Evolutionary conservation across 768 basidiomycete genomes (phyloP), one percentile per base, ranked within the genome.

Genomic region (Tylopilus subfusipes): DNA sequence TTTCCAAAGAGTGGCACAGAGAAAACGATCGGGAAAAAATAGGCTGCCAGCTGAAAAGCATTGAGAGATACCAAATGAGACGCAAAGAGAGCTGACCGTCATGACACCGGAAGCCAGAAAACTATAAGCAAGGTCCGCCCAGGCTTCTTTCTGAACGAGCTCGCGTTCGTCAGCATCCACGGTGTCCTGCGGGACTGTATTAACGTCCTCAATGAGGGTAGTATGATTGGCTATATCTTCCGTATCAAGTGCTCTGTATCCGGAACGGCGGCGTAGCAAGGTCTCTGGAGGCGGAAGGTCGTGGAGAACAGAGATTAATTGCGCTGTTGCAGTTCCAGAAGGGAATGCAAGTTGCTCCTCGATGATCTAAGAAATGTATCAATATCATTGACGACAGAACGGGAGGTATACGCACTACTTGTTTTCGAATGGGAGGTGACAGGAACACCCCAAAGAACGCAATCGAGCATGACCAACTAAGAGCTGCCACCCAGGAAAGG

Each of bases 361-460:
- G 39, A 98, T 84, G 54, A 98, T 93, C 90, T 93, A 58, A 14
- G 11, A 7, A 45, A 19, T 25, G 30, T 14, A 19, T 58, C 53
- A 52, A 42, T 55, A 59, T 46, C 36, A 21, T 52, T n/a, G 27
- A 18, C 21, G 9, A 46, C 33, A 48, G 38, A 44, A 31, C 11
- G 42, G 19, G 51, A 24, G 22, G 27, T 36, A 42, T 29, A 76
- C 86, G 29, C 59, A 93, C 92, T 64, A 96, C 93, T 83, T 97
- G 94, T 66, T 91, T 90, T 44, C 96, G 84, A 27, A 98, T 81
- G 8, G 95, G 96, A 16, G 94, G 93, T 2, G 96, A 96, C 39
- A 98, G 78, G 70, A 98, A 96, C n/a, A 98, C 95, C 82, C 95
- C 96, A 72, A 98, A 98, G 75, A 94, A 98, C 5, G 95, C 95